phyloP scores from a whole-genome alignment of 2,329 filamentous ascomycete species.

The Alternaria tenuissima region DNA sequence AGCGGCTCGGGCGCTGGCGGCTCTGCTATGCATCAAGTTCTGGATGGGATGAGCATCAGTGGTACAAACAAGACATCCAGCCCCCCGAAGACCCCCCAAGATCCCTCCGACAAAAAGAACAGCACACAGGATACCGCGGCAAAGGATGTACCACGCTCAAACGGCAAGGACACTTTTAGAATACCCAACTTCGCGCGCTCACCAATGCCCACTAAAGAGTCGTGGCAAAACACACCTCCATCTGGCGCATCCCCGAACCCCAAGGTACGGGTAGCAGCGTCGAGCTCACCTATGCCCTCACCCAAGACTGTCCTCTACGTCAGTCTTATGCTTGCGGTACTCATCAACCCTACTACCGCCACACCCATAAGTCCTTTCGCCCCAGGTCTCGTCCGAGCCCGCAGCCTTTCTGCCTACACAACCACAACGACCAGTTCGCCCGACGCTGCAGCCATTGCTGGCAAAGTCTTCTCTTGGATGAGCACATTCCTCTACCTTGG shows the following conservation, averaged over 20 bases:
- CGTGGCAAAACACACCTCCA: conserved; percentile 31
- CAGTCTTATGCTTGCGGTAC: conserved; percentile 55
- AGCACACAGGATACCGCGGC: conserved; percentile 21
- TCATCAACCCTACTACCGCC: conserved; percentile 49
- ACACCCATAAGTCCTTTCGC: conserved; percentile 37
- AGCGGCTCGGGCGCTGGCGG: conserved; percentile 23
- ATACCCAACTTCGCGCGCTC: conserved; percentile 50
- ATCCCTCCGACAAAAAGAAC: conserved; percentile 21
- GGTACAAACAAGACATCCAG: conserved; percentile 17
- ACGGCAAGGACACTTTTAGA: conserved; percentile 46
- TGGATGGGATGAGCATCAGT: conserved; percentile 29
- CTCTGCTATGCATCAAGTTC: conserved; percentile 42
- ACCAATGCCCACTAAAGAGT: conserved; percentile 36
- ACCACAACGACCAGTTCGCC: conserved; percentile 13
- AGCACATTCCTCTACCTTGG: conserved; percentile 53
- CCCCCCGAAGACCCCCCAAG: conserved; percentile 7
- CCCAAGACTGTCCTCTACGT: conserved; percentile 58
- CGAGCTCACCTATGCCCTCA: conserved; percentile 55
- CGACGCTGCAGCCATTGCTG: conserved; percentile 48
- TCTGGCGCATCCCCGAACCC: conserved; percentile 36
- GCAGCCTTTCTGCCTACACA: conserved; percentile 23
- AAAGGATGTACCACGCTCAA: conserved; percentile 38
- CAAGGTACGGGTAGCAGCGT: conserved; percentile 45
- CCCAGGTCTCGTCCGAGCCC: conserved; percentile 24
- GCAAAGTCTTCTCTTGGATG: conserved; percentile 54